phyloP scores from a whole-genome alignment of 129 eudicot genomes.

The Lactuca saligna region DNA sequence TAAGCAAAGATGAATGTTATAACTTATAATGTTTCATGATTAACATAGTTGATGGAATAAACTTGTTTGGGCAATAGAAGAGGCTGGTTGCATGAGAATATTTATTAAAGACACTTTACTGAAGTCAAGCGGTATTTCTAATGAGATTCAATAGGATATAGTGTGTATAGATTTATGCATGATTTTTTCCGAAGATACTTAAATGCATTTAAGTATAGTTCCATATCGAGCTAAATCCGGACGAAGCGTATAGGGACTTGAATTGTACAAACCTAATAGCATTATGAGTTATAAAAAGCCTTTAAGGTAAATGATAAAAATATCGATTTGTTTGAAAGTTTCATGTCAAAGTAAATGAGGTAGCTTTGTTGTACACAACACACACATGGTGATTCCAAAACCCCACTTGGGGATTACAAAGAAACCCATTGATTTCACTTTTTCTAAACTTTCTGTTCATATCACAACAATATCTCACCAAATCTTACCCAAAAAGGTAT shows the following conservation, averaged over 20 bases:
- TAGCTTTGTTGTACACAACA: constrained; percentile 1
- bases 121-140: not conserved
- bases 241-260: not conserved
- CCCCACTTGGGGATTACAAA: not conserved
- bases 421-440: not conserved
- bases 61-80: not conserved
- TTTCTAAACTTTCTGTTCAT: not conserved
- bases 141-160: not conserved
- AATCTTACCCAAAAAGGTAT: not conserved
- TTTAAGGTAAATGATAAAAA: not conserved
- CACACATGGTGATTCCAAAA: not conserved
- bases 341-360: not conserved
- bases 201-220: not conserved
- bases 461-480: not conserved
- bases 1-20: constrained; percentile 1
- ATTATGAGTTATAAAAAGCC: not conserved
- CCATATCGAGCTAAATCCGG: not conserved
- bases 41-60: not conserved
- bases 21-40: not conserved
- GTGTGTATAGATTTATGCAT: not conserved
- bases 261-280: not conserved
- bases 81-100: not conserved
- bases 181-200: not conserved
- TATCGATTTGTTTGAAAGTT: not conserved
- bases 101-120: not conserved